phyloP scores from a whole-genome alignment of 164 flowering plant genomes.

The Nymphaea thermarum region DNA sequence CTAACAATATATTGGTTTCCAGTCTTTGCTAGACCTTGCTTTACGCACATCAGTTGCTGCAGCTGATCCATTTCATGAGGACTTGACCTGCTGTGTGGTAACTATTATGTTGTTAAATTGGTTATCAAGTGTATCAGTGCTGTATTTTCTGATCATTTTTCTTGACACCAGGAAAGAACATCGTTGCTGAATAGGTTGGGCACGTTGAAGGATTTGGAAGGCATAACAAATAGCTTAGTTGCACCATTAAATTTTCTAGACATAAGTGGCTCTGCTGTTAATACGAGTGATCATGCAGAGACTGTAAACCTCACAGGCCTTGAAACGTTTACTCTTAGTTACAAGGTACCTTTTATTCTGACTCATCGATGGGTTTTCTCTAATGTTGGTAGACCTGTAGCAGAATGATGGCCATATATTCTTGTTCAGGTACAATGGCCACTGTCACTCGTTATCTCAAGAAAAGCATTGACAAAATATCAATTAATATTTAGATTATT shows the following conservation, averaged over 20 bases:
- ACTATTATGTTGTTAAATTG: slow-evolving; percentile 4
- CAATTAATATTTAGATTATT: slow-evolving; percentile 84
- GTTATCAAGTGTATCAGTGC: not conserved
- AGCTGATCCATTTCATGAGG: slow-evolving; percentile 90
- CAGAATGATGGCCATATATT: not conserved
- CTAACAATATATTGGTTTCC: not conserved
- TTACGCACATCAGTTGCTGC: slow-evolving; percentile 92
- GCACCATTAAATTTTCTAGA: slow-evolving; percentile 7
- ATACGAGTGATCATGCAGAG: slow-evolving; percentile 43
- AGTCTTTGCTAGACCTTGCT: slow-evolving; percentile 97
- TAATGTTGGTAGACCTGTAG: too few relatives aligned
- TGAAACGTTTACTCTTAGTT: slow-evolving; percentile 84
- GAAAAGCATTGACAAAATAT: slow-evolving; percentile 79
- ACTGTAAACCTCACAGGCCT: slow-evolving; percentile 73
- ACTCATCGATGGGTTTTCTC: not conserved
- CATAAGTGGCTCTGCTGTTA: slow-evolving; percentile 19
- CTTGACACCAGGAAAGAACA: slow-evolving; percentile 52
- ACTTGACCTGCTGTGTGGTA: slow-evolving; percentile 87
- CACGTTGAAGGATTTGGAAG: slow-evolving; percentile 40
- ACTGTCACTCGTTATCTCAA: slow-evolving; percentile 83
- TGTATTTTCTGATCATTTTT: slow-evolving; percentile 2
- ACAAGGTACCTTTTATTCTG: slow-evolving; percentile 45
- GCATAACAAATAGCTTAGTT: slow-evolving; percentile 3
- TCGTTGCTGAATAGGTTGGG: slow-evolving; percentile 66
- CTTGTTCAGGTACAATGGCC: slow-evolving; percentile 69